Conservation (phyloP, 1,139 yeast species). For the Hemisphaericaspora subhashii region DNA sequence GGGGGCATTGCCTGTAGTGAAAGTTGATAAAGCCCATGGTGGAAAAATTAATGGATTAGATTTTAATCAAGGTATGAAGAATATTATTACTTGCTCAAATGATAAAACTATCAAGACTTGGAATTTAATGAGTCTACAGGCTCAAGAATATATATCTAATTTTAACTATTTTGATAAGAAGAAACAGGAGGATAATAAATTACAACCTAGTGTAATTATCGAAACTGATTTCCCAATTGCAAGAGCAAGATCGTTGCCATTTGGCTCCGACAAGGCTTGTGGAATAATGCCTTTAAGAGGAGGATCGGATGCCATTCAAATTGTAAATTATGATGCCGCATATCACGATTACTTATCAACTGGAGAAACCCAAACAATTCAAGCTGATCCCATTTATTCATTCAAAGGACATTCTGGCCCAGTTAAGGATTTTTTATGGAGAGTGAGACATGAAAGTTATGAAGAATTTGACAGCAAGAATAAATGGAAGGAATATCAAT, state of each 20-base stretch:
- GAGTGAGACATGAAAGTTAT: conserved; percentile 51
- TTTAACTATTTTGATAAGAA: conserved; percentile 27
- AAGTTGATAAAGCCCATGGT: conserved; percentile 64
- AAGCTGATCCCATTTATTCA: conserved; percentile 49
- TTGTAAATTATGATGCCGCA: conserved; percentile 56
- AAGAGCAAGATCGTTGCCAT: conserved; percentile 84
- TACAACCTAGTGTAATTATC: conserved; percentile 57
- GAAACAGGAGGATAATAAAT: conserved; percentile 10
- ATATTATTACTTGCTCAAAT: conserved; percentile 78
- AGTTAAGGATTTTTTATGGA: conserved; percentile 86
- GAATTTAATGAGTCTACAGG: conserved; percentile 52
- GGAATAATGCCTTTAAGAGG: conserved; percentile 90
- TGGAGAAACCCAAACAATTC: conserved; percentile 28
- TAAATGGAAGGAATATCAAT: conserved; percentile 79
- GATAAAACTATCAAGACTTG: conserved; percentile 87
- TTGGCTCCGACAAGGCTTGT: conserved; percentile 75
- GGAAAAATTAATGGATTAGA: conserved; percentile 89
- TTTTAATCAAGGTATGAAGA: conserved; percentile 61
- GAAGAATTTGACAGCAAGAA: conserved; percentile 38
- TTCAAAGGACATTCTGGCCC: conserved; percentile 85
- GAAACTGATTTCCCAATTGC: conserved; percentile 82
- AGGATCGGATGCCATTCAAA: conserved; percentile 72
- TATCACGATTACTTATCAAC: conserved; percentile 36
- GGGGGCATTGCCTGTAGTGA: conserved; percentile 72
- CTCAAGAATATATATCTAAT: conserved; percentile 17